Conservation (phyloP, 73 alveolate genomes). For the Durusdinium trenchii region DNA sequence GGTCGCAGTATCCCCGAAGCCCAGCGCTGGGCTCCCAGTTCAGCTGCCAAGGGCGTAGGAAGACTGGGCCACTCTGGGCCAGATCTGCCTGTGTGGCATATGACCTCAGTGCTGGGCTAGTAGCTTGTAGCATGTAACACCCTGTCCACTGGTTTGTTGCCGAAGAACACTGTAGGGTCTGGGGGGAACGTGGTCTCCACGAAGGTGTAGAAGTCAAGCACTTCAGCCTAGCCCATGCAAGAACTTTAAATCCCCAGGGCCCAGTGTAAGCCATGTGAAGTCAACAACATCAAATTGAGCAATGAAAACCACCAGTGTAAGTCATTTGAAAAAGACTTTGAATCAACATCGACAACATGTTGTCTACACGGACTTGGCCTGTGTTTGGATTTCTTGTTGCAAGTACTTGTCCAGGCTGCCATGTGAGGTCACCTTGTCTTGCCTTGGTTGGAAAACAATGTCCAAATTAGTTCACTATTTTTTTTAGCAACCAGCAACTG, state of each 20-base stretch:
- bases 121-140: neutral
- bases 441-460: neutral
- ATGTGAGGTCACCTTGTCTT: neutral
- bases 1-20: neutral
- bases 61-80: neutral
- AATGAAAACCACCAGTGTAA: too few species aligned
- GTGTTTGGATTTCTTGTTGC: neutral
- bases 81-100: neutral
- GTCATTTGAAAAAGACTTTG: too few species aligned
- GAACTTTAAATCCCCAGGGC: too few species aligned
- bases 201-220: neutral
- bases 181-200: neutral
- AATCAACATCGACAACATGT: too few species aligned
- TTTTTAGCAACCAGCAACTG: neutral
- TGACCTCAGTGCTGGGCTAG: neutral
- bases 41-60: slow-evolving; percentile 8
- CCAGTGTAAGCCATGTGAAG: neutral
- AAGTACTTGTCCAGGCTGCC: slow-evolving; percentile 26
- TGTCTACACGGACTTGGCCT: too few species aligned
- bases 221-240: too few species aligned
- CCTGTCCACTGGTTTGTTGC: neutral
- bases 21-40: slow-evolving; percentile 17
- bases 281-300: too few species aligned
- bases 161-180: neutral
- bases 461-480: too few species aligned